Evolutionary conservation across 2,329 filamentous ascomycete species (phyloP).

Genomic region (Aureobasidium sp.): DNA sequence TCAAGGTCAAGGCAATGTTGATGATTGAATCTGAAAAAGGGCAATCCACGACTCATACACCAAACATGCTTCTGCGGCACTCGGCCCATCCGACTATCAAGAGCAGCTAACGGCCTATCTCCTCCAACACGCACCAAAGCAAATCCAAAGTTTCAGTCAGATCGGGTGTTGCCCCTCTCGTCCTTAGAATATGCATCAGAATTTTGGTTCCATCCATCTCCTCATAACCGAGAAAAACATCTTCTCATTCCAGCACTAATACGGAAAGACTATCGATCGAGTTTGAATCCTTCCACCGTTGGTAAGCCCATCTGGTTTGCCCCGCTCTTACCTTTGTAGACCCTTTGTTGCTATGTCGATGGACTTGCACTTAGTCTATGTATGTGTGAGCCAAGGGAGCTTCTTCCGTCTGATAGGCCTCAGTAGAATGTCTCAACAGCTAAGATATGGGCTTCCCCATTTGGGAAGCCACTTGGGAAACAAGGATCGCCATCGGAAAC

Average conservation of each 20-base stretch:
- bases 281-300: background rate
- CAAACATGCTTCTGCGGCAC: too few relatives aligned
- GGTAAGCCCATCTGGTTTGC: background rate
- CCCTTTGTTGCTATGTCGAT: slow-evolving; percentile 3
- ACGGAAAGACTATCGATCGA: background rate
- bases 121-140: background rate
- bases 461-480: background rate
- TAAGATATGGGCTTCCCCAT: background rate
- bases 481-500: background rate
- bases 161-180: too few relatives aligned
- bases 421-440: background rate
- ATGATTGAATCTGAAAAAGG: too few relatives aligned
- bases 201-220: background rate
- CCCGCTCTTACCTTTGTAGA: background rate
- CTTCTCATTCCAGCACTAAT: too few relatives aligned
- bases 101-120: background rate
- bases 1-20: too few relatives aligned
- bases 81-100: too few relatives aligned
- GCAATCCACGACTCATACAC: too few relatives aligned
- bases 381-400: too few relatives aligned
- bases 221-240: background rate
- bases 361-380: background rate
- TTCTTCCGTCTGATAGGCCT: too few relatives aligned
- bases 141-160: too few relatives aligned
- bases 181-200: background rate